phyloP scores from a whole-genome alignment of 2,329 filamentous ascomycete species.

The Colletotrichum sp. region DNA sequence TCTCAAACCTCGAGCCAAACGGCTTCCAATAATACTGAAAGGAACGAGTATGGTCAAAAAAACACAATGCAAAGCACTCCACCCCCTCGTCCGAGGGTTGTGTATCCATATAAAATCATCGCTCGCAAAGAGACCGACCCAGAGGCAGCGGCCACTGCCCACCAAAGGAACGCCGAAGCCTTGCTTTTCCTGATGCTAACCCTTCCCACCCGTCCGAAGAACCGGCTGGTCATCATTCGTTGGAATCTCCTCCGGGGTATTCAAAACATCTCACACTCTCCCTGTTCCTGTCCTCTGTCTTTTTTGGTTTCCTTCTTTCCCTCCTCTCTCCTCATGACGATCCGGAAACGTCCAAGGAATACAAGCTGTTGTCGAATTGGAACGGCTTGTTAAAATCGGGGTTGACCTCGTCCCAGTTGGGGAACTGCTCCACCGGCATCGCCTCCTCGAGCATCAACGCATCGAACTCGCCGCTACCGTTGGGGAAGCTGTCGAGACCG shows the following conservation, averaged over 20 bases:
- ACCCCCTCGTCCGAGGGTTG: background rate
- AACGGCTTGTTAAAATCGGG: constrained; percentile 59
- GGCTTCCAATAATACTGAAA: background rate
- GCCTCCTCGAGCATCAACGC: constrained; percentile 23
- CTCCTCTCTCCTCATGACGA: background rate
- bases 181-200: constrained; percentile 18
- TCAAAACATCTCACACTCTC: background rate
- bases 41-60: background rate
- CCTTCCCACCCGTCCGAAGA: background rate
- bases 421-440: constrained; percentile 17
- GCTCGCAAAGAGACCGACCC: background rate
- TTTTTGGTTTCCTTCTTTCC: background rate
- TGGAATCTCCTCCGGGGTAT: constrained; percentile 8
- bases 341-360: constrained; percentile 35
- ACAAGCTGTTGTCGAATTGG: constrained; percentile 50
- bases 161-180: constrained; percentile 13
- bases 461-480: constrained; percentile 23
- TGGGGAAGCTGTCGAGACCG: constrained; percentile 22
- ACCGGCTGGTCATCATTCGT: constrained; percentile 16
- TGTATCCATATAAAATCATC: background rate
- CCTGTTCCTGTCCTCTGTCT: background rate
- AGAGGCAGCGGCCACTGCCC: background rate
- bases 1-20: constrained; percentile 1
- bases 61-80: constrained; percentile 1
- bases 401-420: constrained; percentile 55